Conservation (phyloP, 345 rosid species). For the Salix brachista region DNA sequence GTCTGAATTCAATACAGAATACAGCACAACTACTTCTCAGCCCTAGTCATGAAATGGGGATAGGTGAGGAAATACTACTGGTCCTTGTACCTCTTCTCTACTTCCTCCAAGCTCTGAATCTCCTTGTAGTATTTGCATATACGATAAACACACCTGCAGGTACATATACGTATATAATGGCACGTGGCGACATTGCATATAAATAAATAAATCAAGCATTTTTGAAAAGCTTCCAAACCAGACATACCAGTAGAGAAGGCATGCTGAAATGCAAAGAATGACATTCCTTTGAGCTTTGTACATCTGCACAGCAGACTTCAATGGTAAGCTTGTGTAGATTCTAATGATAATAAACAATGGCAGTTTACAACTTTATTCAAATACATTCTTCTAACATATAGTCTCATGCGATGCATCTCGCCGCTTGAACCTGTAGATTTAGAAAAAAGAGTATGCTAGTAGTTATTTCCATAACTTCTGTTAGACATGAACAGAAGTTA, state of each 20-base stretch:
- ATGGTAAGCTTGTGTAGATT: not conserved
- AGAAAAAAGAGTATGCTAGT: too few species aligned
- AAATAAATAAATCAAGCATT: not conserved
- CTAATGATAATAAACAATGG: not conserved
- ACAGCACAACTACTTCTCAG: constrained; percentile 2
- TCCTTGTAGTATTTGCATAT: constrained; percentile 76
- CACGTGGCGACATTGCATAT: not conserved
- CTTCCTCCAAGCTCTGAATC: constrained; percentile 65
- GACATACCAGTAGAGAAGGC: constrained; percentile 79
- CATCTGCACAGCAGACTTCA: constrained; percentile 44
- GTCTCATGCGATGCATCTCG: not conserved
- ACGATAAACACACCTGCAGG: constrained; percentile 70
- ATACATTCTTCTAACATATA: not conserved
- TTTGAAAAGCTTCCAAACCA: not conserved
- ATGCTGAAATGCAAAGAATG: constrained; percentile 68
- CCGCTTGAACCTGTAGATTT: not conserved
- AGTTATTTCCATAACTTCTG: too few species aligned
- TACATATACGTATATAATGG: constrained; percentile 1
- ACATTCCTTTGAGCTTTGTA: constrained; percentile 87
- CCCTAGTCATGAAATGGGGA: not conserved
- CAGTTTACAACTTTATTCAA: not conserved
- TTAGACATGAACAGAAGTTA: too few species aligned
- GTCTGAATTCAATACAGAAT: not conserved
- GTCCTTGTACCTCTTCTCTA: constrained; percentile 70
- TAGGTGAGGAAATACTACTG: constrained; percentile 27